Conservation (phyloP, 2,329 filamentous ascomycete genomes). For the Parafenestella ontariensis region DNA sequence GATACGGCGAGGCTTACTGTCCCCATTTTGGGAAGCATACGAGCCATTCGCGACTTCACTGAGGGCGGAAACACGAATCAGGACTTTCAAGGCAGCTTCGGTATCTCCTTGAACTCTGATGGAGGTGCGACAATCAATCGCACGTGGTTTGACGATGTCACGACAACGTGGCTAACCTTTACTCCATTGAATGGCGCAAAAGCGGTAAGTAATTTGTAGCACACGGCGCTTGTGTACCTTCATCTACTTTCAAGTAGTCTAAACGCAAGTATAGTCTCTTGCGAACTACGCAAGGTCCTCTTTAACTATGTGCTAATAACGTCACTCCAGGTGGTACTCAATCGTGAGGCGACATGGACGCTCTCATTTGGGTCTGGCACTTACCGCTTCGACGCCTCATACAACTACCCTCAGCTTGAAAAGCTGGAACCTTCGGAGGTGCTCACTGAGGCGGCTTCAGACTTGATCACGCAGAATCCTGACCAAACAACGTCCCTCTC, state of each 20-base stretch:
- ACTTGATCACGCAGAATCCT: constrained; percentile 55
- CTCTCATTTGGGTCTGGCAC: constrained; percentile 60
- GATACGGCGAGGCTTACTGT: constrained; percentile 62
- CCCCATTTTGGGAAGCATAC: constrained; percentile 67
- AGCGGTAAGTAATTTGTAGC: too few relatives aligned
- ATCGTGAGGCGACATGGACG: constrained; percentile 44
- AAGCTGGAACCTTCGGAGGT: constrained; percentile 61
- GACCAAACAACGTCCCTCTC: constrained; percentile 62
- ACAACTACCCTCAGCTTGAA: constrained; percentile 68
- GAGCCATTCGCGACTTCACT: constrained; percentile 68
- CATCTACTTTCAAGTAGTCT: too few relatives aligned
- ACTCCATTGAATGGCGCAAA: constrained; percentile 29
- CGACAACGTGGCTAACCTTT: constrained; percentile 62
- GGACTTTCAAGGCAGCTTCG: constrained; percentile 62
- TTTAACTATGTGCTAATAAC: background rate
- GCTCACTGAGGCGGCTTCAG: constrained; percentile 56
- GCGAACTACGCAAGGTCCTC: too few relatives aligned
- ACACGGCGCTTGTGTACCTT: too few relatives aligned
- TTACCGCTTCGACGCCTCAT: constrained; percentile 65
- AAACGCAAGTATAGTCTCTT: too few relatives aligned
- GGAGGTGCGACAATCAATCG: constrained; percentile 60
- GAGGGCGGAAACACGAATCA: constrained; percentile 64
- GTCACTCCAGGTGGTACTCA: constrained; percentile 3
- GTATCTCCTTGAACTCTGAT: constrained; percentile 48
- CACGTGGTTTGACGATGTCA: constrained; percentile 68